Base-by-base conservation (phyloP, 129 eudicot species). In the Flaveria linearis region DNA sequence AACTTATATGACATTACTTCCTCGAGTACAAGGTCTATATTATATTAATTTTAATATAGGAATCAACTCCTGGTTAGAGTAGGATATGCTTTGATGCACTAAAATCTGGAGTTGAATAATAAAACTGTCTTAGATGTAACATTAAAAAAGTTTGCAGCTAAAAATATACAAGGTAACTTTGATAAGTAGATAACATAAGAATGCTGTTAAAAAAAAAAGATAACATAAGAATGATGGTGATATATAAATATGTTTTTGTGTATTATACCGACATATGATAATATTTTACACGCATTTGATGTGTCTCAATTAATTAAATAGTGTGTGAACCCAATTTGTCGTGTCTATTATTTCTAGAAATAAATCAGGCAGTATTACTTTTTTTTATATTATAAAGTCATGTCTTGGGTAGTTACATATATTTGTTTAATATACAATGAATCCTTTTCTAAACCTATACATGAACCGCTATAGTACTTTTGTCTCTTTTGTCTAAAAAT, bases 361-460 rank as follows among this genome's bases (percentile, higher is more conserved):
- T 39, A 42, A 52, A 6, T 22, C 13, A 17, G 52, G 57, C 10
- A 53, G 18, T 10, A 22, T 51, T 51, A 9, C 16, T 20, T 33
- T 36, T 41, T 65, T 26, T 42, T 23, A 42, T 47, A 45, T 28
- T 28, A 28, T 1, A 26, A 46, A 46, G 65, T 58, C 17, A 18
- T 69, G 53, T 68, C 26, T 11, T 20, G 1, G 8, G 22, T 36
- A 62, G 52, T 55, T 73, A 57, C 23, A 41, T 57, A 76, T 75
- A 28, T 28, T 28, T 28, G 26, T 60, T 68, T 15, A 16, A 72
- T 33, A 42, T 6, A 73, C 18, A 41, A 20, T 18, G 25, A 41
- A 43, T 16, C 20, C 56, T 17, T 17, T 55, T 43, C 17, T 56
- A 72, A n/a, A 36, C 20, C 50, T 10, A 75, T 25, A 43, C 25